Percentiles rank a stretch among this genome's conserved stretches.
phyloP scores from a whole-genome alignment of 768 basidiomycete genomes.

The Austroboletus eburneus region DNA sequence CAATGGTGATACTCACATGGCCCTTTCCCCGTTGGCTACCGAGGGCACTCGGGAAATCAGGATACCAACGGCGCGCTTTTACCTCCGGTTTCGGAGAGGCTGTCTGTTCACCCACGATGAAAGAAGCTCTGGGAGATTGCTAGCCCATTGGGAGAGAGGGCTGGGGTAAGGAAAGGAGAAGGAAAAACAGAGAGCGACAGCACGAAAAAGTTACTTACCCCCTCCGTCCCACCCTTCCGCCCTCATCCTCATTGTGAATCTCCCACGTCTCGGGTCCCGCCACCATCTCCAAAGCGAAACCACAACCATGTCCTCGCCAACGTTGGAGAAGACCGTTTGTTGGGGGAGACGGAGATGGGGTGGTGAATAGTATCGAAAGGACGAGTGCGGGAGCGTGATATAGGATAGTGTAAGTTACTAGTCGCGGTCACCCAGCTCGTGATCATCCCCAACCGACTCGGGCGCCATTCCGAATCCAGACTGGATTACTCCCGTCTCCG shows the following conservation, averaged over 20 bases:
- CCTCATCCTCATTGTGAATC: constrained; percentile 18
- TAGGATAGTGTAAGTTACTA: too few species aligned
- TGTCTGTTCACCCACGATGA: constrained; percentile 60
- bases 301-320: constrained; percentile 39
- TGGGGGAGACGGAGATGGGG: too few species aligned
- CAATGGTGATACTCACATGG: too few species aligned
- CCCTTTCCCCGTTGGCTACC: not conserved
- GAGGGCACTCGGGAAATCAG: not conserved
- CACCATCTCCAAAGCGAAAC: constrained; percentile 50
- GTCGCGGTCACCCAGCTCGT: too few species aligned
- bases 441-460: too few species aligned
- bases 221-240: constrained; percentile 26
- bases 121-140: constrained; percentile 67
- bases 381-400: too few species aligned
- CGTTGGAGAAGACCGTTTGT: too few species aligned
- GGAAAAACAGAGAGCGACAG: constrained; percentile 32
- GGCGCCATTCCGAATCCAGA: too few species aligned
- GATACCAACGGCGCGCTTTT: not conserved
- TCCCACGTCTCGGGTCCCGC: constrained; percentile 13
- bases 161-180: constrained; percentile 32
- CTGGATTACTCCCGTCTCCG: too few species aligned
- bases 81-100: constrained; percentile 36
- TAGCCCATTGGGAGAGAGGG: constrained; percentile 55
- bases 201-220: constrained; percentile 12
- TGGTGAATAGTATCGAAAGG: too few species aligned